These are phyloP conservation scores for Lophium mytilinum DNA, from an alignment of 495 filamentous ascomycete genomes.

Conservation along the genomic window DNA sequence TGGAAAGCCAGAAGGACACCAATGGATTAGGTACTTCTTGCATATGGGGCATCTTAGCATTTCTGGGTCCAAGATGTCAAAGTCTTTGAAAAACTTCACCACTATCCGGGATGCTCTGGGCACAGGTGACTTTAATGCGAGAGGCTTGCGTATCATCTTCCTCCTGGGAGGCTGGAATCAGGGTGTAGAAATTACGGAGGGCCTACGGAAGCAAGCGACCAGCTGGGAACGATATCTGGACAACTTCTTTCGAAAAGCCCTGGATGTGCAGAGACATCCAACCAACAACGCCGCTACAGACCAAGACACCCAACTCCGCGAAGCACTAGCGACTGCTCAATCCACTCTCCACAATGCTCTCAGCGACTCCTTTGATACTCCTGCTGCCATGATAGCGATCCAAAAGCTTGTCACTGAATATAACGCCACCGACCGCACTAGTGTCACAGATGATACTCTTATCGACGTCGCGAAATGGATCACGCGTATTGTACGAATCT, in stretches of 20 bases:
- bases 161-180: conserved; percentile 83
- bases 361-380: conserved; percentile 85
- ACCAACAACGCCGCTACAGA: conserved; percentile 3
- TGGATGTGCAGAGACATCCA: conserved; percentile 44
- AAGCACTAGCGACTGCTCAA: conserved; percentile 55
- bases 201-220: conserved; percentile 61
- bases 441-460: conserved; percentile 25
- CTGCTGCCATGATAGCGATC: conserved; percentile 64
- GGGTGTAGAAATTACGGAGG: conserved; percentile 81
- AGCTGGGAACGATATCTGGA: conserved; percentile 76
- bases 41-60: conserved; percentile 95
- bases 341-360: conserved; percentile 57
- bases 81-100: conserved; percentile 94
- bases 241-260: conserved; percentile 85
- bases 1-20: conserved; percentile 27
- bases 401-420: conserved; percentile 65
- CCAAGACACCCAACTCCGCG: conserved; percentile 26
- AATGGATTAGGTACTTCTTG: conserved; percentile 94
- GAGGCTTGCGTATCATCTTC: conserved; percentile 79
- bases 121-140: conserved; percentile 67
- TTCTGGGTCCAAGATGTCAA: conserved; percentile 87
- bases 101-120: conserved; percentile 80
- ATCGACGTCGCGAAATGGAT: conserved; percentile 63
- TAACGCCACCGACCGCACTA: conserved; percentile 45
- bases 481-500: conserved; percentile 72